Conservation (phyloP, 805 yeast genomes). For the Spencermartinsiella europaea region DNA sequence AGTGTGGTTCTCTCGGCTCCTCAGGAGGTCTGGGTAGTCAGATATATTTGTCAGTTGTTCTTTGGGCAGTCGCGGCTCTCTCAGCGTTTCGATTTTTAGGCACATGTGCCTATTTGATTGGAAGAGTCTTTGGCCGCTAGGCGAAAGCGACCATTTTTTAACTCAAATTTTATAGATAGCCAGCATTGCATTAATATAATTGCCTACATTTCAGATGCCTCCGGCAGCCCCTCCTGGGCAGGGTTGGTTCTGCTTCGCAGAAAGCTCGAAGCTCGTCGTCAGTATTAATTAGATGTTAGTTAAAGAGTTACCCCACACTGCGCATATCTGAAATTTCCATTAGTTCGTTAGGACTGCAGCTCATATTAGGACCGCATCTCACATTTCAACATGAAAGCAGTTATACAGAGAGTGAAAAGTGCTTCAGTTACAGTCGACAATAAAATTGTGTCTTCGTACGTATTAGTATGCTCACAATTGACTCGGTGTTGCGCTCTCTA, state of each 20-base stretch:
- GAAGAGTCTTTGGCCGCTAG: slow-evolving; percentile 29
- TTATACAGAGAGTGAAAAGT: slow-evolving; percentile 79
- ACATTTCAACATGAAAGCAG: slow-evolving; percentile 96
- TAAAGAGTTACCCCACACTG: too few species aligned
- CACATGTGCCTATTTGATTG: slow-evolving; percentile 52
- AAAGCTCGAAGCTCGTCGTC: too few species aligned
- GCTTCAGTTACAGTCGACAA: slow-evolving; percentile 87
- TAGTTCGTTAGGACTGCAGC: too few species aligned
- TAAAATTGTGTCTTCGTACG: slow-evolving; percentile 58
- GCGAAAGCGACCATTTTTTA: too few species aligned
- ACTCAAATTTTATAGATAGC: too few species aligned
- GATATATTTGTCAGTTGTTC: slow-evolving; percentile 71
- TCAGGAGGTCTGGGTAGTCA: slow-evolving; percentile 23
- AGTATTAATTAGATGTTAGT: too few species aligned
- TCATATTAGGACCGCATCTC: too few species aligned
- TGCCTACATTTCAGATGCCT: too few species aligned
- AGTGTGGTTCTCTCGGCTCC: slow-evolving; percentile 17
- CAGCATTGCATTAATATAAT: too few species aligned
- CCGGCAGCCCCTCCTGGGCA: too few species aligned
- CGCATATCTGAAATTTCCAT: too few species aligned
- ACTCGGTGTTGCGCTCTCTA: neutral
- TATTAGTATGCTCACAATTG: slow-evolving; percentile 15
- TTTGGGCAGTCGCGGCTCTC: slow-evolving; percentile 91
- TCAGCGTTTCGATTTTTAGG: slow-evolving; percentile 82
- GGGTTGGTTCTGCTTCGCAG: too few species aligned